These are phyloP conservation scores for Hymenoscyphus fructigenus DNA, from an alignment of 2,329 filamentous ascomycete genomes.

Conservation along the genomic window DNA sequence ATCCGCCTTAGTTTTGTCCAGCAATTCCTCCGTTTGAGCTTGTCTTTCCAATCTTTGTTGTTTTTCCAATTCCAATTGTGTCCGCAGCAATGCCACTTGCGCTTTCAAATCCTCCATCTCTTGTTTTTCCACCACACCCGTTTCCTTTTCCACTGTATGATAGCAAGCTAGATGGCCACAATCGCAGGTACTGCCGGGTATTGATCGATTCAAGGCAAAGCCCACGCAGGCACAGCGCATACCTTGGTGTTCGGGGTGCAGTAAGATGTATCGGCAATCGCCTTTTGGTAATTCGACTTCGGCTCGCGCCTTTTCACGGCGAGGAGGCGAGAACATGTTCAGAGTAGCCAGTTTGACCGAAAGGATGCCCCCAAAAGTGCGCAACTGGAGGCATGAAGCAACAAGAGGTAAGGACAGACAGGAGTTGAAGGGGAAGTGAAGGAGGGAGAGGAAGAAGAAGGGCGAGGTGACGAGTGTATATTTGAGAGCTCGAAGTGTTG, in stretches of 20 bases:
- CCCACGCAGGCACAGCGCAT: conserved; percentile 58
- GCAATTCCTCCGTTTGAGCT: conserved; percentile 51
- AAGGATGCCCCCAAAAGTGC: conserved; percentile 27
- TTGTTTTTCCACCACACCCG: conserved; percentile 44
- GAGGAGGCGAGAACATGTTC: conserved; percentile 34
- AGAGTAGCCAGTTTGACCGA: conserved; percentile 21
- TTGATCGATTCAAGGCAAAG: conserved; percentile 54
- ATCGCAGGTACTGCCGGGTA: conserved; percentile 55
- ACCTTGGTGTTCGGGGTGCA: conserved; percentile 56
- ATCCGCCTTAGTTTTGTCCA: conserved; percentile 54
- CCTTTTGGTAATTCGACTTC: conserved; percentile 55
- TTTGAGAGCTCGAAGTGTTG: not conserved
- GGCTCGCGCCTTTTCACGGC: conserved; percentile 31
- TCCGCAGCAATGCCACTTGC: conserved; percentile 46
- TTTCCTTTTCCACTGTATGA: conserved; percentile 47
- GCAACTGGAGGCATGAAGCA: conserved; percentile 27
- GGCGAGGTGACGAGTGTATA: not conserved
- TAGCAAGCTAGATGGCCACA: conserved; percentile 62
- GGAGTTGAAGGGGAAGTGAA: not conserved
- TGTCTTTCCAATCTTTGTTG: conserved; percentile 30
- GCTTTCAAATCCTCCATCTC: conserved; percentile 51
- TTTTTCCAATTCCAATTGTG: conserved; percentile 40
- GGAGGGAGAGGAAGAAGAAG: not conserved
- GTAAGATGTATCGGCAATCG: conserved; percentile 59
- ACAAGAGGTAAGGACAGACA: conserved; percentile 18